phyloP scores from a whole-genome alignment of 306 rosid genomes.

The Casuarina cunninghamiana region DNA sequence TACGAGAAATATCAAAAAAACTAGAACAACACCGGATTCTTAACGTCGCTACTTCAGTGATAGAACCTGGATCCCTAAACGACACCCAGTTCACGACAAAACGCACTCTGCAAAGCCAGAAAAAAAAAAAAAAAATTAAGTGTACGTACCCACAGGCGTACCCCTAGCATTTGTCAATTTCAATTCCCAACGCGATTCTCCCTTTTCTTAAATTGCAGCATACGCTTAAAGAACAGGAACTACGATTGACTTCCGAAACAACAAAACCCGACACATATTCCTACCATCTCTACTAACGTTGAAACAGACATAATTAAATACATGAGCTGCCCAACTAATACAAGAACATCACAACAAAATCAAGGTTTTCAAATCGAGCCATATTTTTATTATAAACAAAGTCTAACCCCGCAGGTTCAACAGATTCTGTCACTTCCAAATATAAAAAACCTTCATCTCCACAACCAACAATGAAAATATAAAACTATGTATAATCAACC shows the following conservation, averaged over 20 bases:
- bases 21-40: slow-evolving; percentile 18
- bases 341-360: slow-evolving; percentile 34
- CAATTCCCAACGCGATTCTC: slow-evolving; percentile 35
- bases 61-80: slow-evolving; percentile 44
- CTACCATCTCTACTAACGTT: slow-evolving; percentile 56
- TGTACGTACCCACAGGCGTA: slow-evolving; percentile 1
- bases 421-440: slow-evolving; percentile 38
- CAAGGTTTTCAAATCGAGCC: slow-evolving; percentile 41
- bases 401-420: slow-evolving; percentile 44
- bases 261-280: slow-evolving; percentile 85
- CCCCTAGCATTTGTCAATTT: slow-evolving; percentile 7
- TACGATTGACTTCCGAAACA: slow-evolving; percentile 63
- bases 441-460: not conserved
- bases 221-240: not conserved
- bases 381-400: slow-evolving; percentile 31
- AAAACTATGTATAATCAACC: slow-evolving; percentile 25
- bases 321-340: slow-evolving; percentile 1
- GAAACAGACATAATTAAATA: slow-evolving; percentile 14
- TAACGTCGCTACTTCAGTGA: slow-evolving; percentile 37
- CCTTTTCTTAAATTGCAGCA: not conserved
- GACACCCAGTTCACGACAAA: slow-evolving; percentile 47
- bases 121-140: not conserved
- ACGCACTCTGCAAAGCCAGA: slow-evolving; percentile 37
- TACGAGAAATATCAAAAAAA: slow-evolving; percentile 22
- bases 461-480: not conserved